Percentiles rank a stretch among this genome's conserved stretches.
Evolutionary conservation across 106 monocot genomes (phyloP).

Genomic region (Dendrobium chrysotoxum): DNA sequence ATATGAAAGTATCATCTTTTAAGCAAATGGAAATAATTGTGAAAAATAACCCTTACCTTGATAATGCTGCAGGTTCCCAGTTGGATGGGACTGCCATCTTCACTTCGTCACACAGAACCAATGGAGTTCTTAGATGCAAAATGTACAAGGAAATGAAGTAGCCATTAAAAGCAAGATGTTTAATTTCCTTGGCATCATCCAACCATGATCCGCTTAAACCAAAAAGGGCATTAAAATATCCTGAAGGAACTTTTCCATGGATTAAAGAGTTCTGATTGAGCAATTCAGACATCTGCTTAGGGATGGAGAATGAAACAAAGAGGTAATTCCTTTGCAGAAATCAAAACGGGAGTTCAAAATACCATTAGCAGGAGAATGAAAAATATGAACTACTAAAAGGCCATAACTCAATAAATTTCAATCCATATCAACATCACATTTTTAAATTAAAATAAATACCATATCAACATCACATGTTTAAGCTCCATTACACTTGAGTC

Average conservation of each 20-base stretch:
- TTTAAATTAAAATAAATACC: background rate
- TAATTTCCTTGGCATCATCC: conserved; percentile 64
- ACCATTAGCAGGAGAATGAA: background rate
- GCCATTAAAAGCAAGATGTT: conserved; percentile 82
- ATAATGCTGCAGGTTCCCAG: conserved; percentile 69
- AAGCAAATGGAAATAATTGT: background rate
- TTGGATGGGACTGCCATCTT: conserved; percentile 77
- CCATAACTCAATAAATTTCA: background rate
- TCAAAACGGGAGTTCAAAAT: background rate
- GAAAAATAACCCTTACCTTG: conserved; percentile 37
- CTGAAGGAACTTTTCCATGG: conserved; percentile 90
- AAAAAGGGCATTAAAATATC: conserved; percentile 91
- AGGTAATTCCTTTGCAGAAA: background rate
- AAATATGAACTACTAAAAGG: background rate
- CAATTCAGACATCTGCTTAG: conserved; percentile 80
- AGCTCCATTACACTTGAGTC: no score
- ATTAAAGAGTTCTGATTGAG: conserved; percentile 79
- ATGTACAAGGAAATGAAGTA: conserved; percentile 86
- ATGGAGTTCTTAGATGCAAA: conserved; percentile 65
- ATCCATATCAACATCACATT: background rate
- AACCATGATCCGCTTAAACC: conserved; percentile 77
- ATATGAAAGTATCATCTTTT: background rate
- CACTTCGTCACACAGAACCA: conserved; percentile 70
- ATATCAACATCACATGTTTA: no score
- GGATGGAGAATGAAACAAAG: background rate